A percentile compares a stretch with the other conserved stretches of the same genome.
Evolutionary conservation across 1,284 basidiomycete species (phyloP).

Genomic region (Ceratobasidium sp.): DNA sequence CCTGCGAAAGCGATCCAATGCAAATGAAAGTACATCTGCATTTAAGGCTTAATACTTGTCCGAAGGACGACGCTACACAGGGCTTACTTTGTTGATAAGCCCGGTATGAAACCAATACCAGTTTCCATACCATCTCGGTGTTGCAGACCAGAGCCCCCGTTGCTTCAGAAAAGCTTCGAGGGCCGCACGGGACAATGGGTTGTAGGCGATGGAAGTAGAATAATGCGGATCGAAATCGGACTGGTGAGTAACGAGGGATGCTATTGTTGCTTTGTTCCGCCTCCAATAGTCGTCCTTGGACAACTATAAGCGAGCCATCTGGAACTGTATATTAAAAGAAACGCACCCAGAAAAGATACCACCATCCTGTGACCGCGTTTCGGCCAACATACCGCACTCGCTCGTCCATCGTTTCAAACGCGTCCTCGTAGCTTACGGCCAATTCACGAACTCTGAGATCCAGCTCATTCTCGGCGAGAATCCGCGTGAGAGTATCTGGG

Average conservation of each 20-base stretch:
- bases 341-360: constrained; percentile 85
- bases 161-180: constrained; percentile 76
- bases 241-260: constrained; percentile 63
- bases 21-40: constrained; percentile 68
- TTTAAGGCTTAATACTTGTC: not conserved
- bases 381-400: constrained; percentile 67
- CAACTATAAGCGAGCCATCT: not conserved
- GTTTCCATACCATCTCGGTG: constrained; percentile 58
- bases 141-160: constrained; percentile 68
- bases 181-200: constrained; percentile 73
- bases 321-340: not conserved
- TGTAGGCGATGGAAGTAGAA: constrained; percentile 79
- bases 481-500: constrained; percentile 61
- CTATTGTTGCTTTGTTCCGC: constrained; percentile 70
- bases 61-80: not conserved
- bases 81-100: constrained; percentile 74
- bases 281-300: constrained; percentile 78
- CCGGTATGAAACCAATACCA: constrained; percentile 73
- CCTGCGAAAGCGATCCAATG: constrained; percentile 78
- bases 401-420: constrained; percentile 69
- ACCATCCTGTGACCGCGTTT: constrained; percentile 74
- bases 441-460: constrained; percentile 70
- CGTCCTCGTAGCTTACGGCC: constrained; percentile 63
- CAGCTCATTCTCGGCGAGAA: constrained; percentile 64
- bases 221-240: constrained; percentile 80